Evolutionary conservation across 352 stramenopile genomes (phyloP).

Genomic region (Phytophthora ohioensis): DNA sequence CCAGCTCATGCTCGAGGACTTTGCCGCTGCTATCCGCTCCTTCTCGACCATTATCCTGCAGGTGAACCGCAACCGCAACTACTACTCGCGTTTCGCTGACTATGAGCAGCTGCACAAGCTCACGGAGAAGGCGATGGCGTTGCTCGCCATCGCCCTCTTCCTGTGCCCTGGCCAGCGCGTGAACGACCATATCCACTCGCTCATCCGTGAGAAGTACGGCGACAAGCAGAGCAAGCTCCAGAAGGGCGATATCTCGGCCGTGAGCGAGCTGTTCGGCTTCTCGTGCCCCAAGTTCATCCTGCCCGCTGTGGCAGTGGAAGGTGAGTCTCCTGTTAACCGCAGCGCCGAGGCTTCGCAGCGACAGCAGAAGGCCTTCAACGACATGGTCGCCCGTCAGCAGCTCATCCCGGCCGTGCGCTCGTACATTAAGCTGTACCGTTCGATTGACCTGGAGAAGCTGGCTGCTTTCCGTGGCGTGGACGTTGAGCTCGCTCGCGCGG

Average conservation of each 20-base stretch:
- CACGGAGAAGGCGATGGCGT: conserved; percentile 95
- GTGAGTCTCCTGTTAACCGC: conserved; percentile 64
- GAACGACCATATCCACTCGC: conserved; percentile 85
- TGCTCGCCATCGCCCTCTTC: conserved; percentile 92
- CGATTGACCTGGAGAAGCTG: conserved; percentile 95
- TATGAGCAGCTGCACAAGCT: conserved; percentile 97
- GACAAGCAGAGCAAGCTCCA: conserved; percentile 91
- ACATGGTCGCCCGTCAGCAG: conserved; percentile 90
- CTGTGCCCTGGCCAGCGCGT: conserved; percentile 89
- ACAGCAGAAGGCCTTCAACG: conserved; percentile 89
- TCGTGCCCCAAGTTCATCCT: conserved; percentile 97
- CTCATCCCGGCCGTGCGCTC: conserved; percentile 92
- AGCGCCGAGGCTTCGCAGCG: conserved; percentile 73
- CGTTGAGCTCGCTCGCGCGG: conserved; percentile 66
- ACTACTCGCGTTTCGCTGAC: conserved; percentile 92
- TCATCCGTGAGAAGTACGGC: conserved; percentile 95
- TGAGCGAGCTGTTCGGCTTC: conserved; percentile 94
- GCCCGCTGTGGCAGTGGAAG: conserved; percentile 69
- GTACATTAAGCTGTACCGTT: conserved; percentile 98
- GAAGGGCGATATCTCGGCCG: conserved; percentile 79
- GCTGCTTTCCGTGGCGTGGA: conserved; percentile 90
- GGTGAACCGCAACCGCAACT: conserved; percentile 90
- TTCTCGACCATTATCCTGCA: conserved; percentile 92
- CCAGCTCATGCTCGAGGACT: conserved; percentile 98
- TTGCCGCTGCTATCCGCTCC: conserved; percentile 92